phyloP scores from a whole-genome alignment of 768 basidiomycete genomes.

The Lactarius sanguifluus region DNA sequence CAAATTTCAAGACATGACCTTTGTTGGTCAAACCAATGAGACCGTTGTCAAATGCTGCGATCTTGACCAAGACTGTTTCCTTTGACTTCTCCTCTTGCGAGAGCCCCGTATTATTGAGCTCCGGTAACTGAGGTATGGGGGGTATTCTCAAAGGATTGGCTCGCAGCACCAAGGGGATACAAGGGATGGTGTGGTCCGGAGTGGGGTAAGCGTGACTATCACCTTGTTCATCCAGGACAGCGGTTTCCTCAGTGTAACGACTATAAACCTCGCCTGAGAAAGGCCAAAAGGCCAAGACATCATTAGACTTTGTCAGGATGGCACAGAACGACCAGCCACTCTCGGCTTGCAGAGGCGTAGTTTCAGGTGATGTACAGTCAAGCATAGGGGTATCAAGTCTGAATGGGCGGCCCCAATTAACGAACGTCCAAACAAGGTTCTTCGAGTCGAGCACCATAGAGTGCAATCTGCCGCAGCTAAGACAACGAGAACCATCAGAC shows the following conservation, averaged over 20 bases:
- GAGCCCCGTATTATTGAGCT: conserved; percentile 38
- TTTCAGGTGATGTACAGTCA: conserved; percentile 44
- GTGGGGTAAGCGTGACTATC: conserved; percentile 39
- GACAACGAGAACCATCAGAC: conserved; percentile 5
- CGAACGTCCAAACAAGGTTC: conserved; percentile 69
- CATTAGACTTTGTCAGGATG: conserved; percentile 67
- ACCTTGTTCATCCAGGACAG: conserved; percentile 46
- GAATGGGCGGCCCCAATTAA: conserved; percentile 79
- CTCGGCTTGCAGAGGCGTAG: conserved; percentile 61
- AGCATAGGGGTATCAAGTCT: conserved; percentile 45
- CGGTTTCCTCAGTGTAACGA: conserved; percentile 41
- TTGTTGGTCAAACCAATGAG: conserved; percentile 78
- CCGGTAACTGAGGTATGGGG: conserved; percentile 59
- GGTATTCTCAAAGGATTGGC: conserved; percentile 59
- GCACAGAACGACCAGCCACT: conserved; percentile 84
- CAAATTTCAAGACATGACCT: conserved; percentile 73
- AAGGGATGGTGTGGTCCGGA: conserved; percentile 50
- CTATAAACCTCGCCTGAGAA: conserved; percentile 45
- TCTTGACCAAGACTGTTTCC: conserved; percentile 61
- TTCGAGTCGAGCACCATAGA: conserved; percentile 61
- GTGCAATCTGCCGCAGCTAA: conserved; percentile 78
- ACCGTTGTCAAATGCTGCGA: conserved; percentile 74
- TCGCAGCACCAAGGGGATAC: conserved; percentile 57
- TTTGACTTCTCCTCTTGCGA: conserved; percentile 31
- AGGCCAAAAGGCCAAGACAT: conserved; percentile 78